These are phyloP conservation scores for Arthonia radiata DNA, from an alignment of 495 filamentous ascomycete species.

Conservation along the genomic window DNA sequence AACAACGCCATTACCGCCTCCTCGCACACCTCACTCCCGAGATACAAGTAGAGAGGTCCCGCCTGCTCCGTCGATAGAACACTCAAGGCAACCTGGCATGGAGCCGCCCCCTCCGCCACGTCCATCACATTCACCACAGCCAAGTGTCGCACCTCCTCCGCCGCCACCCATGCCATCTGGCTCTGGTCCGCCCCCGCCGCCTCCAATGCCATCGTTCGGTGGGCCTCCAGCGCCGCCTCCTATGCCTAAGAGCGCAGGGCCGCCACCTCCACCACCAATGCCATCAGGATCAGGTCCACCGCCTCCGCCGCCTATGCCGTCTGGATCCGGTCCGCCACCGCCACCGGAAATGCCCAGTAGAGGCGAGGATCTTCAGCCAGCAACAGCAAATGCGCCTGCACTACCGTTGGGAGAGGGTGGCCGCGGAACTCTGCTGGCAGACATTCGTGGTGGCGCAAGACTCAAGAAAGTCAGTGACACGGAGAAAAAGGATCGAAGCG, in stretches of 20 bases:
- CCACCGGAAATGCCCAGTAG: slow-evolving; percentile 20
- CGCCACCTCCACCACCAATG: slow-evolving; percentile 19
- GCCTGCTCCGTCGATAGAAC: slow-evolving; percentile 2
- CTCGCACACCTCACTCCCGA: no score
- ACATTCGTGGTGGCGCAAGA: slow-evolving; percentile 45
- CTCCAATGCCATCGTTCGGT: neutral
- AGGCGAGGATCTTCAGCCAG: no score
- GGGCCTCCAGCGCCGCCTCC: slow-evolving; percentile 16
- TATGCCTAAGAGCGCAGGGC: slow-evolving; percentile 7
- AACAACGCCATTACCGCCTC: slow-evolving; percentile 9
- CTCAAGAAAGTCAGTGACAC: slow-evolving; percentile 59
- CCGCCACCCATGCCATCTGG: slow-evolving; percentile 10
- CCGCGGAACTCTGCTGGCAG: slow-evolving; percentile 47
- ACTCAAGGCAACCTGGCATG: slow-evolving; percentile 1
- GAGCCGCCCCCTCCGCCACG: slow-evolving; percentile 7
- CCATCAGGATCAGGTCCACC: slow-evolving; percentile 22
- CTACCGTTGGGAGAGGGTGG: slow-evolving; percentile 24
- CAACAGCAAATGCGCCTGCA: slow-evolving; percentile 25
- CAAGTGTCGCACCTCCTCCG: slow-evolving; percentile 11
- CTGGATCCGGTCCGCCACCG: slow-evolving; percentile 28
- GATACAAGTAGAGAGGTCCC: no score
- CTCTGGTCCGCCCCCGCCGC: slow-evolving; percentile 3
- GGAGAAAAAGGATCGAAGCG: slow-evolving; percentile 63
- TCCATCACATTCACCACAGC: slow-evolving; percentile 1
- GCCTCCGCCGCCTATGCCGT: slow-evolving; percentile 43